Conservation (phyloP, 352 stramenopile species). For the Plasmopara viticola region DNA sequence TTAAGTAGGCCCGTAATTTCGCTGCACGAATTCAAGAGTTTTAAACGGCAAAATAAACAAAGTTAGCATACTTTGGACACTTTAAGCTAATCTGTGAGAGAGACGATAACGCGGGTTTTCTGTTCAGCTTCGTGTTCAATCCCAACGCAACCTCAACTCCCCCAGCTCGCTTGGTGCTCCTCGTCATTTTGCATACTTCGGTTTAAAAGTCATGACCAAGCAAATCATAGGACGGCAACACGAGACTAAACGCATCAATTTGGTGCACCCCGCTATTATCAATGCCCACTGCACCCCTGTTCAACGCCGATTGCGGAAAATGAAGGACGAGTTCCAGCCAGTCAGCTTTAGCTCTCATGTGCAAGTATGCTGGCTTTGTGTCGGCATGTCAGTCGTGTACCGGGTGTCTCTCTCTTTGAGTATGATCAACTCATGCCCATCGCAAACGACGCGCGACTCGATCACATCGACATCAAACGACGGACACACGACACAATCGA, state of each 20-base stretch:
- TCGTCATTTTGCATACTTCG: slow-evolving; percentile 26
- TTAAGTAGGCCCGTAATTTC: neutral
- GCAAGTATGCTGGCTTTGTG: slow-evolving; percentile 44
- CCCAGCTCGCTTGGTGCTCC: slow-evolving; percentile 8
- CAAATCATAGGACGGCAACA: slow-evolving; percentile 15
- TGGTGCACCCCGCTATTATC: slow-evolving; percentile 13
- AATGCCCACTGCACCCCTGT: slow-evolving; percentile 16
- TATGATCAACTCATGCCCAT: slow-evolving; percentile 18
- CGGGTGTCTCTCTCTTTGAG: slow-evolving; percentile 38
- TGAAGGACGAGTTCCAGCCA: slow-evolving; percentile 51
- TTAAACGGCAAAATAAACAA: neutral
- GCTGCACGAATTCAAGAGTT: slow-evolving; percentile 1
- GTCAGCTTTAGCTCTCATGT: slow-evolving; percentile 40
- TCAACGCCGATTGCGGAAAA: slow-evolving; percentile 50
- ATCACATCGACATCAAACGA: slow-evolving; percentile 3
- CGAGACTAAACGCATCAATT: slow-evolving; percentile 27
- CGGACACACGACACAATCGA: slow-evolving; percentile 27
- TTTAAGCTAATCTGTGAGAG: neutral
- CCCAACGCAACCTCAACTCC: slow-evolving; percentile 23
- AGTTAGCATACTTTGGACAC: neutral
- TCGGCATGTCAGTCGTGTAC: slow-evolving; percentile 51
- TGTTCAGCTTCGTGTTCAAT: slow-evolving; percentile 28
- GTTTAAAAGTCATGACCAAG: slow-evolving; percentile 19
- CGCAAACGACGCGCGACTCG: slow-evolving; percentile 8
- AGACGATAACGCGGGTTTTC: slow-evolving; percentile 12